Evolutionary conservation across 345 rosid genomes (phyloP), one percentile per base, ranked within the genome.

Genomic region (Lumnitzera racemosa): DNA sequence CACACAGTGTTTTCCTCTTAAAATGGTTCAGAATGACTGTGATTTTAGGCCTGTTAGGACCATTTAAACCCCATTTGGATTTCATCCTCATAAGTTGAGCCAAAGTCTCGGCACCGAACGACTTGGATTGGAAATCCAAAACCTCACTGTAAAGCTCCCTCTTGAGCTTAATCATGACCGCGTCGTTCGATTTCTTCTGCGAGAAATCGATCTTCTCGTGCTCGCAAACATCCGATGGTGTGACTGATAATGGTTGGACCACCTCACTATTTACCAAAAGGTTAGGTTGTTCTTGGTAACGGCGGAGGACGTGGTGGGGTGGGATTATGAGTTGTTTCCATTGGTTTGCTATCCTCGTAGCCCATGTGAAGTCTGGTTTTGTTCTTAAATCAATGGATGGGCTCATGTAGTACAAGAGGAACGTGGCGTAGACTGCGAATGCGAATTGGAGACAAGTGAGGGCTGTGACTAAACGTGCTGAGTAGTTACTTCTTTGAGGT

Each of bases 21-120:
- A 90, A 94, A 69, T 94, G 99, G 78, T 94, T 94, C 31, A 94
- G 67, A 53, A 94, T 82, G 5, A 94, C 99, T 0, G 99, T 88
- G 24, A 94, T 61, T 69, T 84, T 94, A 3, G 99, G 92, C 11
- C 53, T 76, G 2, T 56, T 88, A 2, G 86, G 83, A 49, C 91
- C 87, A 0, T 58, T 67, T 47, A 84, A 61, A 50, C 79, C 92
- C 99, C 99, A 94, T 67, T 69, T 81, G 15, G 99, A 94, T 51
- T 83, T 86, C 92, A 83, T 88, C 14, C 76, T 74, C 96, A 88
- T 81, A 16, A 94, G 69, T 83, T 83, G 84, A 0, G 70, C 63
- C 43, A 90, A 73, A 50, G 83, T 84, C 75, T 94, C 99, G 2
- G 91, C 72, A 0, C 92, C 96, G 5, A 80, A 46, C 7, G 70